Percentiles rank a stretch among this genome's conserved stretches.
Conservation (phyloP, 2,329 filamentous ascomycete genomes). For the Botrytis galanthina region DNA sequence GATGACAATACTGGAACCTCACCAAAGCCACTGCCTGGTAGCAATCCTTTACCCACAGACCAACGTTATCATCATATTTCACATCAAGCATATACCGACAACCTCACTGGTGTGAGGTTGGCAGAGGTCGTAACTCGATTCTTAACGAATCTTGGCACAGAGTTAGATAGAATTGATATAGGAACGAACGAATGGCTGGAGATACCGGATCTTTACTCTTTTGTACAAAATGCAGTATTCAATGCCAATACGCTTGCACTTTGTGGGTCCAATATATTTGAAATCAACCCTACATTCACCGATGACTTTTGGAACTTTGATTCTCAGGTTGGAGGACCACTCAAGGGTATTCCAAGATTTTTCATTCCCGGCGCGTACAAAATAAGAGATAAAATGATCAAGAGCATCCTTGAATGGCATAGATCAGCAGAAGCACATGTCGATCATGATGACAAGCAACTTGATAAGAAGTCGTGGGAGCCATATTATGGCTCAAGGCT, state of each 20-base stretch:
- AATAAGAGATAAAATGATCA: constrained; percentile 31
- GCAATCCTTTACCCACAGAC: constrained; percentile 21
- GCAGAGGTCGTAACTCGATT: constrained; percentile 24
- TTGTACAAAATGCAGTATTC: constrained; percentile 34
- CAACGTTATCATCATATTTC: constrained; percentile 26
- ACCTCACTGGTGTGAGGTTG: constrained; percentile 24
- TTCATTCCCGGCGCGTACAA: constrained; percentile 31
- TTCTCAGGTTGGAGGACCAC: constrained; percentile 25
- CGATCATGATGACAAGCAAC: constrained; percentile 24
- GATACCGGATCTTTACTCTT: constrained; percentile 32
- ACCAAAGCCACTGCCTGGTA: constrained; percentile 23
- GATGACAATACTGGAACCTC: constrained; percentile 27
- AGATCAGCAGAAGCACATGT: constrained; percentile 25
- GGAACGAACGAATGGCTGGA: constrained; percentile 26
- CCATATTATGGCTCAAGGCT: constrained; percentile 36
- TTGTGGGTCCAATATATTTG: constrained; percentile 34
- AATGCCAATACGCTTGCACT: constrained; percentile 32
- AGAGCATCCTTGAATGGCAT: constrained; percentile 34
- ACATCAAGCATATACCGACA: constrained; percentile 22
- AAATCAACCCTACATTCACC: constrained; percentile 32
- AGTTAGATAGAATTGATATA: constrained; percentile 19
- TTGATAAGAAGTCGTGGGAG: constrained; percentile 33
- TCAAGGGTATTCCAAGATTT: constrained; percentile 33
- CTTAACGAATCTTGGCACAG: constrained; percentile 19
- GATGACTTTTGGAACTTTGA: constrained; percentile 38